Conservation (phyloP, 306 rosid genomes). For the Pueraria montana region DNA sequence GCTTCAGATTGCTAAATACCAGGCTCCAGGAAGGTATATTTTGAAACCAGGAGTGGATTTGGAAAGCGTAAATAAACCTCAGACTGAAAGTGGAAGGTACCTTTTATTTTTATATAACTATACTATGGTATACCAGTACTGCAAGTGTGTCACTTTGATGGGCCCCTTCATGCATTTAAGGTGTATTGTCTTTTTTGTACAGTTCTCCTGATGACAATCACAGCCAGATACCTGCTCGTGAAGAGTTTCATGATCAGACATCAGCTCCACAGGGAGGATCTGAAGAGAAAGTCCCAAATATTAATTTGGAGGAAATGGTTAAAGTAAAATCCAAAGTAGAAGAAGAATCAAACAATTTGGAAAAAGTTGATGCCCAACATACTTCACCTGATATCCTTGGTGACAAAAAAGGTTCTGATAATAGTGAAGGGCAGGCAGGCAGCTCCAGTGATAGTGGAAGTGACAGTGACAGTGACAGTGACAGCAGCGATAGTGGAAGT, state of each 20-base stretch:
- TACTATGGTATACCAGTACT: slow-evolving; percentile 27
- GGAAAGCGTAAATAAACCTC: slow-evolving; percentile 75
- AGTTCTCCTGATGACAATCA: slow-evolving; percentile 86
- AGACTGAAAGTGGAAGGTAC: slow-evolving; percentile 86
- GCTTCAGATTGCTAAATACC: slow-evolving; percentile 82
- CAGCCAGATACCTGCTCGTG: slow-evolving; percentile 61
- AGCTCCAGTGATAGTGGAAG: slow-evolving; percentile 91
- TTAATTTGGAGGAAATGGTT: slow-evolving; percentile 60
- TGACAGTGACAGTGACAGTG: slow-evolving; percentile 91
- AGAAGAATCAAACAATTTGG: slow-evolving; percentile 64
- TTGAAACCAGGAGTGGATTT: slow-evolving; percentile 73
- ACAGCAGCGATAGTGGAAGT: slow-evolving; percentile 88
- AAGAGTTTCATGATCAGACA: slow-evolving; percentile 66
- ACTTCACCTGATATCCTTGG: slow-evolving; percentile 69
- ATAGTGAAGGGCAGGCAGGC: slow-evolving; percentile 74
- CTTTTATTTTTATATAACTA: slow-evolving; percentile 37
- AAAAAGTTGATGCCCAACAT: slow-evolving; percentile 62
- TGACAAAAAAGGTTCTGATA: slow-evolving; percentile 75
- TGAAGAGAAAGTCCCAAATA: slow-evolving; percentile 64
- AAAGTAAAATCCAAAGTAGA: slow-evolving; percentile 58
- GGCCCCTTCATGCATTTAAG: slow-evolving; percentile 41
- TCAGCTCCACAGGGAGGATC: slow-evolving; percentile 61
- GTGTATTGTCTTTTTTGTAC: slow-evolving; percentile 40
- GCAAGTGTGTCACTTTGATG: slow-evolving; percentile 9
- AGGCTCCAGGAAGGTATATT: slow-evolving; percentile 80